Percentiles rank a stretch among this genome's conserved stretches.
Evolutionary conservation across 495 filamentous ascomycete genomes (phyloP).

Genomic region (Penicillium flavigenum): DNA sequence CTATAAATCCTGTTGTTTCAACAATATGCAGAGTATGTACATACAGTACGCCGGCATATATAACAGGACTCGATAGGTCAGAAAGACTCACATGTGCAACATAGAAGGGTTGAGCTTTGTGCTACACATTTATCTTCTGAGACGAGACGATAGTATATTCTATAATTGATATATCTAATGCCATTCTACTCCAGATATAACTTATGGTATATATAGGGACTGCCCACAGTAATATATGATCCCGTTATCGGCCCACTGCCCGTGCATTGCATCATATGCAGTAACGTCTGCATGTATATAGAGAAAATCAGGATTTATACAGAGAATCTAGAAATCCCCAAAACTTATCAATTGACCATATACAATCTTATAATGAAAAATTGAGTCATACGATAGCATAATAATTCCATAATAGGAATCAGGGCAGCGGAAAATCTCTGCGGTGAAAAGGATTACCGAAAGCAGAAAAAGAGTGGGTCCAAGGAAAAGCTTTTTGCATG

Average conservation of each 20-base stretch:
- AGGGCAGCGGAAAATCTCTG: slow-evolving; percentile 6
- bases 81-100: background rate
- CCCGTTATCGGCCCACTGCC: background rate
- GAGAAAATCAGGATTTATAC: background rate
- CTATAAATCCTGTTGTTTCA: background rate
- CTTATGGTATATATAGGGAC: background rate
- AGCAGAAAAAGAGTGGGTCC: slow-evolving; percentile 10
- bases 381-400: background rate
- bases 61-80: background rate
- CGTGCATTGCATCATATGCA: background rate
- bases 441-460: slow-evolving; percentile 12
- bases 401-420: background rate
- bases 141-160: background rate
- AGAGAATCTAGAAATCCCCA: too few species aligned
- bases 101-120: background rate
- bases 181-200: background rate
- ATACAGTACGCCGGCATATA: background rate
- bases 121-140: background rate
- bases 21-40: background rate
- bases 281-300: background rate
- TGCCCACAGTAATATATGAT: background rate
- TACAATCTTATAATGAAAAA: background rate
- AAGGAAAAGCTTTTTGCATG: slow-evolving; percentile 5
- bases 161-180: background rate
- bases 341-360: too few species aligned